Evolutionary conservation across 805 yeast genomes (phyloP), one percentile per base, ranked within the genome.

Genomic region (Saccharomycopsis sp.): DNA sequence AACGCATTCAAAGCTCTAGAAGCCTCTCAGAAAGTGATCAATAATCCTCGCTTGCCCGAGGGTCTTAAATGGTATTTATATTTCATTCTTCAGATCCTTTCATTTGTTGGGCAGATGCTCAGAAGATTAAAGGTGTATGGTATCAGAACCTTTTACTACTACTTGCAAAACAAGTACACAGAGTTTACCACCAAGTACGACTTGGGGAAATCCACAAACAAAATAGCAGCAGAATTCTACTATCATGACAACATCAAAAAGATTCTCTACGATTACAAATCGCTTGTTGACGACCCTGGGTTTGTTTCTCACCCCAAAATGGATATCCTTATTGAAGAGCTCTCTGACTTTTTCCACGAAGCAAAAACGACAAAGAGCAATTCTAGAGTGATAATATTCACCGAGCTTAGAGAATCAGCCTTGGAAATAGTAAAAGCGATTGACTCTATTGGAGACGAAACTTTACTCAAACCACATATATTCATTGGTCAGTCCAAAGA

Each of bases 401-500:
- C 96, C 0, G 97, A 91, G 67, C 80, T 82, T 60, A 79, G 99
- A 68, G 95, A 89, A 62, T 86, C 97, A 2, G 99, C 98, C 0
- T 72, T 89, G 47, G 97, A 91, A 62, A 86, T 94, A 51, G 89
- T 89, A 1, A 83, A 82, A 62, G 79, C 72, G 55, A 71, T 84
- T 52, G 92, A 86, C 62, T 61, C 67, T 4, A 62, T 68, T 57
- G 67, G 66, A 46, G 71, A 70, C 57, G 64, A 61, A 29, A 72
- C 61, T 47, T 64, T 55, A 24, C 71, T 81, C 21, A 79, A 79
- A 53, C 89, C 98, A 0, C 96, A 89, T 68, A 82, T 92, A 23
- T 94, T 94, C 67, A 89, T 94, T 62, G 99, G 99, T 0, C 99
- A 94, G 68, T 79, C 96, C 0, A 81, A 79, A 61, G 91, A 84